Percentiles rank a stretch among this genome's conserved stretches.
Evolutionary conservation across 176 grass and related monocot genomes (phyloP).

Genomic region (Elymus sibiricus): DNA sequence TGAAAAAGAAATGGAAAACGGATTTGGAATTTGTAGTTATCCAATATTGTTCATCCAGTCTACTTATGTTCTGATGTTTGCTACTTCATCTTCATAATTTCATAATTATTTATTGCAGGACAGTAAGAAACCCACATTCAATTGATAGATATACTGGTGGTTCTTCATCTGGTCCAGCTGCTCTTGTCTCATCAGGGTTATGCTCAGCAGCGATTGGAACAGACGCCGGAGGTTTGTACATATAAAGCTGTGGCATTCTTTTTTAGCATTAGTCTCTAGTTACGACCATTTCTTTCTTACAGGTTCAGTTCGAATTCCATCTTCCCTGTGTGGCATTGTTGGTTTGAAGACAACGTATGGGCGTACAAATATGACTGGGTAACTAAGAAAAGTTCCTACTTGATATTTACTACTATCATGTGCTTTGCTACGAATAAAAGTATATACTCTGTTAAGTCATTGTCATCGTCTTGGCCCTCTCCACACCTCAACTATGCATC

Average conservation of each 20-base stretch:
- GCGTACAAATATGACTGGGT: constrained; percentile 85
- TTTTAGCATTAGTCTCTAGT: background rate
- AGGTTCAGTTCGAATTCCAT: constrained; percentile 99
- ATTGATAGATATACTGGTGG: constrained; percentile 94
- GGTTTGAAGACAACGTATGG: constrained; percentile 97
- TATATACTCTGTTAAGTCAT: background rate
- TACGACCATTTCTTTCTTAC: constrained; percentile 19
- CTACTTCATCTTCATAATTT: constrained; percentile 6
- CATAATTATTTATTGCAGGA: constrained; percentile 49
- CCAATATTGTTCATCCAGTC: background rate
- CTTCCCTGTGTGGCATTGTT: constrained; percentile 89
- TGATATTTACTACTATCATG: background rate
- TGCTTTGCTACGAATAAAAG: background rate
- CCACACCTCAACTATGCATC: too few relatives aligned
- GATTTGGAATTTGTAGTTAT: constrained; percentile 2
- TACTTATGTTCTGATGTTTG: constrained; percentile 19
- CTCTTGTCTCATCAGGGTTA: constrained; percentile 91
- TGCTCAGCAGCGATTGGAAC: constrained; percentile 90
- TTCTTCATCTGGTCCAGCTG: constrained; percentile 95
- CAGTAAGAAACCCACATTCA: constrained; percentile 90
- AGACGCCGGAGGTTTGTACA: constrained; percentile 81
- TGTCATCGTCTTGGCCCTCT: background rate
- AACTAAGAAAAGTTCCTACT: constrained; percentile 28
- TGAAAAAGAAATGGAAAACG: background rate
- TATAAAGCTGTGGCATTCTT: background rate